Base-by-base conservation (phyloP, 164 flowering plant species). In the Kalanchoe fedtschenkoi region DNA sequence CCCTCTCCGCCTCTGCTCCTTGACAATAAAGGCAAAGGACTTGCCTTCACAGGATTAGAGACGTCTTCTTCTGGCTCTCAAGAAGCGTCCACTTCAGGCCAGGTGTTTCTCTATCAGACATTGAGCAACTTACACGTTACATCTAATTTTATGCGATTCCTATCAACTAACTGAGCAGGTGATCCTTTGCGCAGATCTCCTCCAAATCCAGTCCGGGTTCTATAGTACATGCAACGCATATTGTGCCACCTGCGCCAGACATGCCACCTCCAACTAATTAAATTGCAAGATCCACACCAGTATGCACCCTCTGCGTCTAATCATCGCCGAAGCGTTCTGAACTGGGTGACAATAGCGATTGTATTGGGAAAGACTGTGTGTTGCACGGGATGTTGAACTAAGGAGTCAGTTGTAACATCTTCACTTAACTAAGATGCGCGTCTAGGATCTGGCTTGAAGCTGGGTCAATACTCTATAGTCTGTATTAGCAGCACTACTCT, bases 191-290 rank as follows among this genome's bases (percentile, higher is more conserved):
- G 15, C 54, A 47, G 54, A 47, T 47, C 28, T 19, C 22, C 22
- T 47, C 54, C 54, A 47, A 47, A 47, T 22, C 54, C 15, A 22
- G 54, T 47, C 54, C 54, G 24, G 28, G 54, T 22, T 47, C 56
- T 51, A 51, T 51, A 51, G 56, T 51, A 13, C 56, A 51, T 26
- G 56, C 56, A 26, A 51, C 56, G 7, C 54, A 47, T 47, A 21
- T 47, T 22, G 22, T 47, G 24, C 56, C 54, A 46, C 29, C 54
- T 7, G 28, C 54, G 22, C 5, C 26, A 5, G 54, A 47, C 29
- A 14, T 3, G 10, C 54, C 14, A 47, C 4, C 26, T 47, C 30
- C 13, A 8, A 37, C 11, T 37, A 37, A n/a, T n/a, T n/a, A n/a
- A n/a, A n/a, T n/a, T n/a, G n/a, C n/a, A n/a, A n/a, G n/a, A n/a